Evolutionary conservation across 805 yeast genomes (phyloP).

Genomic region (Alloascoidea hylecoeti): DNA sequence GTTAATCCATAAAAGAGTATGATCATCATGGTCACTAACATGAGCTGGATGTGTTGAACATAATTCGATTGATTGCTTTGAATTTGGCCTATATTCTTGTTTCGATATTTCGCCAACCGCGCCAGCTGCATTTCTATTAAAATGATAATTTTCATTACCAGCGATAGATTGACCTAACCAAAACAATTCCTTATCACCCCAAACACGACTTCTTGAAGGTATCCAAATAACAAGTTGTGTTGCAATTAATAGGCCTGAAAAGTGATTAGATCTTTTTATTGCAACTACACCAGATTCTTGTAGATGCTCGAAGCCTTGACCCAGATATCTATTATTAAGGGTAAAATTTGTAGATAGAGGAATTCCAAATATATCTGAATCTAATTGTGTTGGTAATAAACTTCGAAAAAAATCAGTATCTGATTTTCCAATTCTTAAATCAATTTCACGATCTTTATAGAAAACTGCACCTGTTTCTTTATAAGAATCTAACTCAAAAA

Average conservation of each 20-base stretch:
- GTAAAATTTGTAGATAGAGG: background rate
- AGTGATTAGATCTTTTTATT: background rate
- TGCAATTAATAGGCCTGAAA: background rate
- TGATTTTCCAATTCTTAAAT: background rate
- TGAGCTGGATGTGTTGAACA: background rate
- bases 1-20: background rate
- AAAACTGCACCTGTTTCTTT: background rate
- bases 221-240: background rate
- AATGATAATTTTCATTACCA: background rate
- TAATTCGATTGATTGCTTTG: background rate
- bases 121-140: background rate
- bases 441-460: too few species aligned
- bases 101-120: background rate
- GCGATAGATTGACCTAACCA: background rate
- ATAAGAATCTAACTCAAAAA: background rate
- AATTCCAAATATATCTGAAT: background rate
- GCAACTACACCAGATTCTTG: background rate
- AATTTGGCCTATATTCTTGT: background rate
- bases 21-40: background rate
- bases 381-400: background rate
- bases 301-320: slow-evolving; percentile 25
- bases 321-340: slow-evolving; percentile 19
- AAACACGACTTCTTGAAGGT: background rate
- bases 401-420: background rate
- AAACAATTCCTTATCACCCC: background rate